Evolutionary conservation across 208 protist genomes (phyloP).

Genomic region (Trypanosoma theileri): DNA sequence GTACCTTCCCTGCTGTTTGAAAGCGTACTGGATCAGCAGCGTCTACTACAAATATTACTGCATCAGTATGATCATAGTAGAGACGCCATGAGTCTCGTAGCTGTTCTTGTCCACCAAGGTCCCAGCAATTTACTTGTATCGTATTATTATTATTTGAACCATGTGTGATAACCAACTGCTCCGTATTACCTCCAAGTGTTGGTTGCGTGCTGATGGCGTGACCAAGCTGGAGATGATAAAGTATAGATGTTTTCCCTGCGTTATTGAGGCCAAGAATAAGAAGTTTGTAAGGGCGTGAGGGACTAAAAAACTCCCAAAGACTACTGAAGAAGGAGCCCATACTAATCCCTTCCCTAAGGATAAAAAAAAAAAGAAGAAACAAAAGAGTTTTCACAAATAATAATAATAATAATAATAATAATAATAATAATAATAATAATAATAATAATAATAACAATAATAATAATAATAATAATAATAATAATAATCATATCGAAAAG

Average conservation of each 20-base stretch:
- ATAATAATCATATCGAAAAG: too few relatives aligned
- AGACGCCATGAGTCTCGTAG: slow-evolving; percentile 93
- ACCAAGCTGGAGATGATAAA: slow-evolving; percentile 98
- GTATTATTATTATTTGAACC: slow-evolving; percentile 80
- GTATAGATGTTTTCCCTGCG: slow-evolving; percentile 97
- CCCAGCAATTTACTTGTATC: slow-evolving; percentile 96
- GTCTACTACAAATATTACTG: slow-evolving; percentile 94
- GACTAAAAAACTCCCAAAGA: slow-evolving; percentile 63
- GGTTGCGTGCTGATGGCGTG: slow-evolving; percentile 97
- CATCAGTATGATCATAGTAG: slow-evolving; percentile 96
- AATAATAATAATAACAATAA: too few relatives aligned
- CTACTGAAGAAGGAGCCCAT: slow-evolving; percentile 75
- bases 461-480: too few relatives aligned
- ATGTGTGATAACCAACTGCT: slow-evolving; percentile 96
- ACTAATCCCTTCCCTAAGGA: not conserved
- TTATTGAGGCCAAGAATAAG: slow-evolving; percentile 96
- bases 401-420: too few relatives aligned
- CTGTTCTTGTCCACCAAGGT: slow-evolving; percentile 95
- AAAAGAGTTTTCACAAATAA: too few relatives aligned
- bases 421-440: too few relatives aligned
- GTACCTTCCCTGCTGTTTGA: slow-evolving; percentile 70
- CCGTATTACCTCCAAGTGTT: slow-evolving; percentile 97
- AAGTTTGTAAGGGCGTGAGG: slow-evolving; percentile 75
- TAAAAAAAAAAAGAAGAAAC: not conserved
- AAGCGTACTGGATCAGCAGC: slow-evolving; percentile 80